Percentiles rank a stretch among this genome's conserved stretches.
phyloP scores from a whole-genome alignment of 108 stramenopile species.

The Stephanodiscus minutulus region DNA sequence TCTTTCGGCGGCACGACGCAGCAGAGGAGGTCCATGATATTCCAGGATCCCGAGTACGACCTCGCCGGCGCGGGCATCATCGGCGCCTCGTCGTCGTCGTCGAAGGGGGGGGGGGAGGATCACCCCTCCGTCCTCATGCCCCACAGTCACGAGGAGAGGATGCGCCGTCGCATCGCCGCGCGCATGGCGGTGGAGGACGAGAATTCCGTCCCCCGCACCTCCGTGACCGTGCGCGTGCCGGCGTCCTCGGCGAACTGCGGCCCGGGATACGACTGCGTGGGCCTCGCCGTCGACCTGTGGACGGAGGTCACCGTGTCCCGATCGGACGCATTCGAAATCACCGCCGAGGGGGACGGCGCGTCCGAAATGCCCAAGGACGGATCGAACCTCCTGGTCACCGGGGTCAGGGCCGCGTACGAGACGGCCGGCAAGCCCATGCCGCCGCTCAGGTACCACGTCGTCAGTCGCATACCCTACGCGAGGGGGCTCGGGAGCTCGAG shows the following conservation, averaged over 20 bases:
- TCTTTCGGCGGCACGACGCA: background rate
- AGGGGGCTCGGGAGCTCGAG: constrained; percentile 94
- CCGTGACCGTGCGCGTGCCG: constrained; percentile 96
- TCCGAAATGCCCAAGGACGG: constrained; percentile 88
- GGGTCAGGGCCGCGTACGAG: constrained; percentile 93
- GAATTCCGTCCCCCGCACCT: constrained; percentile 71
- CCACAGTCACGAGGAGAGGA: constrained; percentile 89
- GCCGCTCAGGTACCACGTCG: constrained; percentile 86
- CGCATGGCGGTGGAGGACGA: constrained; percentile 87
- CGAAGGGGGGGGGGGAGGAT: background rate
- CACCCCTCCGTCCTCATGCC: constrained; percentile 62
- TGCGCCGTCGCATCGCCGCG: constrained; percentile 82
- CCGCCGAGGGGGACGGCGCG: constrained; percentile 88
- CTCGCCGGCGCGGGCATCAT: background rate
- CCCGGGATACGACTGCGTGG: constrained; percentile 97
- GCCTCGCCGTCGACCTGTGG: constrained; percentile 98
- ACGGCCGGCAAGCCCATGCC: constrained; percentile 94
- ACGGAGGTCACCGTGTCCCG: constrained; percentile 93
- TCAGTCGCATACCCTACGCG: constrained; percentile 94
- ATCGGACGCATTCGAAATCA: constrained; percentile 90
- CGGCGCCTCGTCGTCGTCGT: constrained; percentile 12
- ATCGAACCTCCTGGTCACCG: constrained; percentile 90
- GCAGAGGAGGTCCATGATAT: constrained; percentile 45
- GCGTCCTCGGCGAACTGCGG: constrained; percentile 98
- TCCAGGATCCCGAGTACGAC: constrained; percentile 36